Conservation (phyloP, 805 yeast species). For the Teunomyces funiuensis region DNA sequence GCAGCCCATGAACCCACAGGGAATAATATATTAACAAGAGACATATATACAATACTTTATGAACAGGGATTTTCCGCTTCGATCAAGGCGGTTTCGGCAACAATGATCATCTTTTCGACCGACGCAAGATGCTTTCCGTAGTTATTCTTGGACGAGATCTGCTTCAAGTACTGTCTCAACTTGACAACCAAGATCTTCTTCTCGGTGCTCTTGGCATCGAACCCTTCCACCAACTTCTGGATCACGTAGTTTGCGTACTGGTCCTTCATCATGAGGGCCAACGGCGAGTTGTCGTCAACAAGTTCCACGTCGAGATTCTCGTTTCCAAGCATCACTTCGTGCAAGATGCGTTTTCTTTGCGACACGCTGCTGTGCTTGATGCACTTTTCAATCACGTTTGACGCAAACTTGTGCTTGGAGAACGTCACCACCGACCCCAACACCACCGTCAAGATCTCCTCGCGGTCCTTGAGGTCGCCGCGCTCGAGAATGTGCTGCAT, state of each 20-base stretch:
- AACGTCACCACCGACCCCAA: slow-evolving; percentile 70
- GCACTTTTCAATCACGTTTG: slow-evolving; percentile 95
- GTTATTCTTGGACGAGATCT: slow-evolving; percentile 59
- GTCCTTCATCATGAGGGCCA: slow-evolving; percentile 94
- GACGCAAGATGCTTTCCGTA: slow-evolving; percentile 84
- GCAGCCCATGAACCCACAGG: slow-evolving; percentile 1
- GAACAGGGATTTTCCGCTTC: slow-evolving; percentile 32
- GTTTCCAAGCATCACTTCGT: slow-evolving; percentile 59
- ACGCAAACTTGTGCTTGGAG: slow-evolving; percentile 96
- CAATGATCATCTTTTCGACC: slow-evolving; percentile 67
- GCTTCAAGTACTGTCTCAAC: slow-evolving; percentile 77
- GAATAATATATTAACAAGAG: slow-evolving; percentile 4
- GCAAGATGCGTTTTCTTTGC: slow-evolving; percentile 64
- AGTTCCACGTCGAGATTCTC: slow-evolving; percentile 46
- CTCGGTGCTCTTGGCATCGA: slow-evolving; percentile 59
- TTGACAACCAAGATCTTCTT: slow-evolving; percentile 68
- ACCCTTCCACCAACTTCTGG: slow-evolving; percentile 86
- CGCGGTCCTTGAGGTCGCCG: slow-evolving; percentile 64
- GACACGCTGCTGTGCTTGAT: slow-evolving; percentile 66
- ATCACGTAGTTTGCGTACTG: slow-evolving; percentile 97
- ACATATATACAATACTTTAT: slow-evolving; percentile 6
- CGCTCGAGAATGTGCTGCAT: slow-evolving; percentile 92
- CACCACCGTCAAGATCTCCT: slow-evolving; percentile 64
- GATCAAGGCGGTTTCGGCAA: slow-evolving; percentile 49
- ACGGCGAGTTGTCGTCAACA: slow-evolving; percentile 64